Conservation (phyloP, 1,284 basidiomycete genomes). For the Macrocystidia cucumis region DNA sequence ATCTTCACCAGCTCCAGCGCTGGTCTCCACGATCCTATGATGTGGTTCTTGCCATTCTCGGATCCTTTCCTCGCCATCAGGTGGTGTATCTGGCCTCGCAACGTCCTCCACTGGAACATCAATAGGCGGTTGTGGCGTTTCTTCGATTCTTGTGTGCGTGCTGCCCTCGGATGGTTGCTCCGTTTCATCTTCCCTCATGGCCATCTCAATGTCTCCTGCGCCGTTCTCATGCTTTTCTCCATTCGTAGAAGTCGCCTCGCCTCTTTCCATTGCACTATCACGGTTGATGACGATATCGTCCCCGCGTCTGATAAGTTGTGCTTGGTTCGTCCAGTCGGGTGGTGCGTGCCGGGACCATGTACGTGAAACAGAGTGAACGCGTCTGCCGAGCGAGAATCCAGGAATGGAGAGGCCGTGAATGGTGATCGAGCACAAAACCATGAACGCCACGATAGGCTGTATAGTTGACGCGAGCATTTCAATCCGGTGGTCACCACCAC, state of each 20-base stretch:
- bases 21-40: slow-evolving; percentile 52
- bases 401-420: slow-evolving; percentile 91
- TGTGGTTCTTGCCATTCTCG: slow-evolving; percentile 22
- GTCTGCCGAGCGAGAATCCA: slow-evolving; percentile 83
- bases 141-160: slow-evolving; percentile 9
- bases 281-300: slow-evolving; percentile 82
- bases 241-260: slow-evolving; percentile 28
- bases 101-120: not conserved
- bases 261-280: slow-evolving; percentile 37
- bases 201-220: slow-evolving; percentile 6
- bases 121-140: too few species aligned
- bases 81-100: slow-evolving; percentile 17
- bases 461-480: slow-evolving; percentile 69
- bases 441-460: slow-evolving; percentile 86
- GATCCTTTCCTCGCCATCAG: slow-evolving; percentile 30
- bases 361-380: slow-evolving; percentile 83
- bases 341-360: slow-evolving; percentile 60
- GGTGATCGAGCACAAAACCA: slow-evolving; percentile 84
- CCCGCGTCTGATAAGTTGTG: slow-evolving; percentile 56
- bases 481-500: slow-evolving; percentile 50
- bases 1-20: slow-evolving; percentile 51
- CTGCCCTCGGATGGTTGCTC: slow-evolving; percentile 10
- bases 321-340: slow-evolving; percentile 67
- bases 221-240: slow-evolving; percentile 8
- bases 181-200: slow-evolving; percentile 7